Evolutionary conservation across 106 monocot species (phyloP), one percentile per base, ranked within the genome.

Genomic region (Dendrobium officinale): DNA sequence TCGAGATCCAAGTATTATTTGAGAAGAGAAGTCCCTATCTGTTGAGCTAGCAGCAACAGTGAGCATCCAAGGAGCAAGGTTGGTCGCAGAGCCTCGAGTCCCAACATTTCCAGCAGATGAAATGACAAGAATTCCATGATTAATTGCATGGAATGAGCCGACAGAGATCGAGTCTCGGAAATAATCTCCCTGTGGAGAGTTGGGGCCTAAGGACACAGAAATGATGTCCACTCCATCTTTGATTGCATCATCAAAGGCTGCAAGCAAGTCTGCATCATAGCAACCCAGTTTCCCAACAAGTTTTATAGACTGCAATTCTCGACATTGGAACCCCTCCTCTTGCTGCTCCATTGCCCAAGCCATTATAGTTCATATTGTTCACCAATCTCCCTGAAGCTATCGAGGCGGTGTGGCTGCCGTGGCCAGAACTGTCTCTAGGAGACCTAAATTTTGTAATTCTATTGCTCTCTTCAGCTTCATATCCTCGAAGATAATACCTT

Each of bases 341-440:
- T 0, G 90, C 93, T 41, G 80, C 85, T 16, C 96, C 93, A 16
- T 72, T 24, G 0, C 77, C 96, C 81, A 96, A 78, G 26, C 96
- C 93, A 66, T 84, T 82, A 82, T 78, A 96, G 80, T 86, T 86
- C 88, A 85, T 89, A 85, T 93, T 84, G 3, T 75, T 80, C 6
- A 91, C 88, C 26, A 78, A 88, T n/a, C 93, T 77, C 0, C 96
- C 96, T 0, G 93, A 89, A 4, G 96, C 96, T 15, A 79, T 93
- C 6, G 96, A 96, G 73, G 96, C 96, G 0, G 93, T 96, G 88
- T 96, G 96, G 83, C 83, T 93, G 1, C 96, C 96, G 54, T 96
- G 96, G 17, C 96, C 96, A 6, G 82, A 66, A 55, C 85, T 93
- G 78, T 93, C 96, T 72, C 96, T 91, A 27, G 93, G 89, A 76